Evolutionary conservation across 2,329 filamentous ascomycete genomes (phyloP).

Genomic region (Exophiala sideris): DNA sequence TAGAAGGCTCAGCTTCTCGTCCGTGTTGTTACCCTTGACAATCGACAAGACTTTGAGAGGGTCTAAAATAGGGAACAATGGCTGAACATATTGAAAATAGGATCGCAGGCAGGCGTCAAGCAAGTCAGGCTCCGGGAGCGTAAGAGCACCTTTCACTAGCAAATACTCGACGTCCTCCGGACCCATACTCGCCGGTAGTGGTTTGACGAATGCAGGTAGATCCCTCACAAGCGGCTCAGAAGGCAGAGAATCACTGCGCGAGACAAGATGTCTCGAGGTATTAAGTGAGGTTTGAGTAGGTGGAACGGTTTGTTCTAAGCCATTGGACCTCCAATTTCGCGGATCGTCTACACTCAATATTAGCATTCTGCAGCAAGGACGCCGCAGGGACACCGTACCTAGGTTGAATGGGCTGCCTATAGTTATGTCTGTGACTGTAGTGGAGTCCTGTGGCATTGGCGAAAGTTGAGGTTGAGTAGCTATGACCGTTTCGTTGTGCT

Average conservation of each 20-base stretch:
- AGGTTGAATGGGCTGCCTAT: too few species aligned
- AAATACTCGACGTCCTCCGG: slow-evolving; percentile 80
- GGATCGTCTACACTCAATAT: too few species aligned
- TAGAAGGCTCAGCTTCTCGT: slow-evolving; percentile 69
- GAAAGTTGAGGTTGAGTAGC: too few species aligned
- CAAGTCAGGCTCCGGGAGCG: slow-evolving; percentile 64
- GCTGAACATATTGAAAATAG: slow-evolving; percentile 84
- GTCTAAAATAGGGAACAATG: slow-evolving; percentile 85
- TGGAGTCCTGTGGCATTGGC: too few species aligned
- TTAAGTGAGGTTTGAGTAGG: background rate
- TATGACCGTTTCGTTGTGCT: too few species aligned
- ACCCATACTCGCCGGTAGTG: slow-evolving; percentile 70
- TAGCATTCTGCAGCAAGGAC: too few species aligned
- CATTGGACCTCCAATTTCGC: too few species aligned
- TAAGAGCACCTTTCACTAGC: slow-evolving; percentile 76
- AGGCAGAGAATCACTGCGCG: background rate
- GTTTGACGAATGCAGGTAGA: slow-evolving; percentile 62
- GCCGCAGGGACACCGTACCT: too few species aligned
- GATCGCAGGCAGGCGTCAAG: slow-evolving; percentile 78
- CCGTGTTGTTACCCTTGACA: background rate
- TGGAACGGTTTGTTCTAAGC: background rate
- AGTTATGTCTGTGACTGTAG: too few species aligned
- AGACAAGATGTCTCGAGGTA: background rate
- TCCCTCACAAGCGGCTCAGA: background rate
- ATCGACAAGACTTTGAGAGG: slow-evolving; percentile 57